Base-by-base conservation (phyloP, 306 rosid species). In the Sicyos baderoa region DNA sequence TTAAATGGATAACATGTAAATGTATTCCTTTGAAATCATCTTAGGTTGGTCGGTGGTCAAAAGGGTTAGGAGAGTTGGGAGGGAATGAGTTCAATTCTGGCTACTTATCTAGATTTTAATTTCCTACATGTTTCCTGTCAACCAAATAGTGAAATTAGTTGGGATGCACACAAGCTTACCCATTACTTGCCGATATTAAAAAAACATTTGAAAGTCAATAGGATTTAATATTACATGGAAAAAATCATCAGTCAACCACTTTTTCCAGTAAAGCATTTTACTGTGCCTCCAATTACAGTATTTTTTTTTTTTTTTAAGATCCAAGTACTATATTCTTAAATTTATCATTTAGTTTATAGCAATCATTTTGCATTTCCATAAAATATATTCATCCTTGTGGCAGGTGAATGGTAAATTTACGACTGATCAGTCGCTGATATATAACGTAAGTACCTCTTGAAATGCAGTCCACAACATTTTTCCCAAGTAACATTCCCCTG, bases 371-470 rank as follows among this genome's bases (percentile, higher is more conserved):
- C 17, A 40, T 44, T 42, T 64, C 29, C 37, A 7, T 64, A 64
- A 64, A 44, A 64, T 19, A 11, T 64, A 6, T 64, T 64, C 54
- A 44, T 40, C 37, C 54, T 21, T 65, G 21, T 45, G 83, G 83
- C 91, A 91, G 97, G 83, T 89, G 74, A 89, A 91, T 75, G 92
- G 97, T 52, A 87, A 84, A 88, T 91, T 91, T 84, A 76, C 92
- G 13, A 72, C 78, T 17, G 95, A 91, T n/a, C 97, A 91, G 61
- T 80, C 81, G 9, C 85, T 89, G 67, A 74, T 91, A 76, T 89
- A 91, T 74, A 81, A 66, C 40, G 97, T 91, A 82, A 86, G 89
- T 86, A 17, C 67, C 57, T 48, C 74, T 47, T 70, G 29, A n/a
- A 52, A 29, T 52, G 60, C 67, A 9, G 9, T 56, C 7, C 63